Base-by-base conservation (phyloP, 2,329 filamentous ascomycete species). In the Calonectria hawksworthii region DNA sequence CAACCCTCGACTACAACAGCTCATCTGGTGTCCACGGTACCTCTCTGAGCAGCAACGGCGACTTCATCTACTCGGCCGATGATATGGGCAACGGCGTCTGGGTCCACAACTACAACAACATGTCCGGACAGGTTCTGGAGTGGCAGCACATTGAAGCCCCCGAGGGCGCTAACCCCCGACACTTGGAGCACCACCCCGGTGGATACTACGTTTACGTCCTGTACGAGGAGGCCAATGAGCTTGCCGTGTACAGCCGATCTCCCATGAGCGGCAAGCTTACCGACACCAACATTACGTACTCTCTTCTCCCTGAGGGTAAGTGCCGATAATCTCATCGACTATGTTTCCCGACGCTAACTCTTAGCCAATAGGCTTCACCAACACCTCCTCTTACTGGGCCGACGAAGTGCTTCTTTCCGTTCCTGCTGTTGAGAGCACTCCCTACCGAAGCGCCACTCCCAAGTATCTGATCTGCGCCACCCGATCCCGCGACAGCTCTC, bases 81-180 rank as follows among this genome's bases (percentile, higher is more conserved):
- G 74, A 76, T 21, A 76, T 72, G 59, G 74, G 74, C 4, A 74
- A 76, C 28, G 74, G 72, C 14, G 51, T 76, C 26, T 76, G 74
- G 74, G 72, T 74, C 14, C 74, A 76, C 23, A 72, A 66, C 44
- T 76, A 76, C 10, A 67, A 76, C 54, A 32, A 34, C 16, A 8
- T 38, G 3, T 66, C 65, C 4, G 72, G 72, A 8, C 61, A 52
- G n/a, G 26, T 72, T 2, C 5, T 51, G 6, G 63, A 72, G 28
- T 26, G 13, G 32, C 70, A 72, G 63, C 7, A 38, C 2, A 21
- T 72, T 50, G 38, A 64, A 38, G 70, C 70, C 11, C 61, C 70
- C 2, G 47, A 44, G 26, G 63, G 70, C 13, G 50, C 70, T 10
- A 61, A 72, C 51, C 70, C 70, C 6, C 44, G 70, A 51, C 70